Conservation (phyloP, 2,329 filamentous ascomycete species). For the Sphaerulina populicola region DNA sequence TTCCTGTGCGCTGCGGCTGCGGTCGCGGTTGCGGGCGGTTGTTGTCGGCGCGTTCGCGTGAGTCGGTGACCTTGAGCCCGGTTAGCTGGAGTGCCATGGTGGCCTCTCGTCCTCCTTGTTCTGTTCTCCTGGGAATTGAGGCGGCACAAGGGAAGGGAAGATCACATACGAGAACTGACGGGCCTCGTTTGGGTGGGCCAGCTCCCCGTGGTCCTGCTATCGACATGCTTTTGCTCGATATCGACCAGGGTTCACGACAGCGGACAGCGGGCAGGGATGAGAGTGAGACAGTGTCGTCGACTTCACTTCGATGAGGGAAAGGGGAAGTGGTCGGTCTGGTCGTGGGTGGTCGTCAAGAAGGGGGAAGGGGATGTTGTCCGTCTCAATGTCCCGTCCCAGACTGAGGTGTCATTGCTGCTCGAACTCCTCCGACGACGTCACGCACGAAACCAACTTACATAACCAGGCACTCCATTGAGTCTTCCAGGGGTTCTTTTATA, state of each 20-base stretch:
- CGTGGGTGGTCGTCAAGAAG: not conserved
- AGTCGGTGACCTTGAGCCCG: constrained; percentile 19
- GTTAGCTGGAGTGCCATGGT: constrained; percentile 16
- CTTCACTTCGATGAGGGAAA: not conserved
- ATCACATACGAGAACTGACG: constrained; percentile 17
- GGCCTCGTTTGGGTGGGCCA: constrained; percentile 16
- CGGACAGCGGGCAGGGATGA: constrained; percentile 1
- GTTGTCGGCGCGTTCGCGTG: constrained; percentile 15
- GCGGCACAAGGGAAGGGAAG: too few relatives aligned
- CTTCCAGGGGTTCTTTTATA: too few relatives aligned
- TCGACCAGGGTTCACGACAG: not conserved
- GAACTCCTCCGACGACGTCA: too few relatives aligned
- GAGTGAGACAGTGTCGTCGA: not conserved
- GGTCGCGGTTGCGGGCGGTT: constrained; percentile 17
- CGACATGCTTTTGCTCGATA: constrained; percentile 9
- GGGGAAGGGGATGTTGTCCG: too few relatives aligned
- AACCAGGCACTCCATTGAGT: too few relatives aligned
- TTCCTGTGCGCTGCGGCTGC: constrained; percentile 30
- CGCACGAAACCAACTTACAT: too few relatives aligned
- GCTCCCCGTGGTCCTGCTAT: constrained; percentile 14
- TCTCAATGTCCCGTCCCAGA: too few relatives aligned
- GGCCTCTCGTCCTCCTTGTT: not conserved
- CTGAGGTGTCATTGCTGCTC: too few relatives aligned
- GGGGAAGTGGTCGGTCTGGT: not conserved
- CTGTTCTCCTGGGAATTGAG: not conserved